Evolutionary conservation across 176 grass and related monocot species (phyloP).

Genomic region (Carex kokanica): DNA sequence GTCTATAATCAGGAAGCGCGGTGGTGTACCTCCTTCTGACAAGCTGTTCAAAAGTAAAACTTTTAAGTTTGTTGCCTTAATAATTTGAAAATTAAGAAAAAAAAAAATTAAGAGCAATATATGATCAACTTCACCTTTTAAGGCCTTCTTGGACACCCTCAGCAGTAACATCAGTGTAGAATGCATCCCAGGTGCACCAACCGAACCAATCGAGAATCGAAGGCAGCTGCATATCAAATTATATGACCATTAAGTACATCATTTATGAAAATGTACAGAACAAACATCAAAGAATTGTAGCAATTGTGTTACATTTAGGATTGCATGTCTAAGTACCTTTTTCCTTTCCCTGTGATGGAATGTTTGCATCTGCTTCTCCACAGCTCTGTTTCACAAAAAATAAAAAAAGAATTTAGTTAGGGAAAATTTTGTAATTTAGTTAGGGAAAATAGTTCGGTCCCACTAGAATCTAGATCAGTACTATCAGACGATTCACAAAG

Average conservation of each 20-base stretch:
- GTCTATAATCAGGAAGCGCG: conserved; percentile 77
- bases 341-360: conserved; percentile 76
- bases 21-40: conserved; percentile 51
- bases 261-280: conserved; percentile 12
- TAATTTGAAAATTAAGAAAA: background rate
- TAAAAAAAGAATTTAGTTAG: background rate
- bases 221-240: conserved; percentile 42
- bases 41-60: conserved; percentile 31
- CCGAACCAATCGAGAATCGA: conserved; percentile 83
- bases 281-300: conserved; percentile 5
- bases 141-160: conserved; percentile 58
- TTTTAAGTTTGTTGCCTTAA: background rate
- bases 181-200: conserved; percentile 95
- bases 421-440: background rate
- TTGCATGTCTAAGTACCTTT: conserved; percentile 28
- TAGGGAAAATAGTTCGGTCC: background rate
- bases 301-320: conserved; percentile 2
- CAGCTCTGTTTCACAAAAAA: conserved; percentile 36
- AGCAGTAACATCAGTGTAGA: conserved; percentile 85
- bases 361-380: conserved; percentile 67
- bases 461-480: background rate
- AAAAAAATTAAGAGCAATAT: background rate
- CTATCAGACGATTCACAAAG: background rate
- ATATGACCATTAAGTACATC: conserved; percentile 5
- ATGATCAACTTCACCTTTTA: conserved; percentile 27